Evolutionary conservation across 345 rosid genomes (phyloP).

Genomic region (Lagerstroemia speciosa): DNA sequence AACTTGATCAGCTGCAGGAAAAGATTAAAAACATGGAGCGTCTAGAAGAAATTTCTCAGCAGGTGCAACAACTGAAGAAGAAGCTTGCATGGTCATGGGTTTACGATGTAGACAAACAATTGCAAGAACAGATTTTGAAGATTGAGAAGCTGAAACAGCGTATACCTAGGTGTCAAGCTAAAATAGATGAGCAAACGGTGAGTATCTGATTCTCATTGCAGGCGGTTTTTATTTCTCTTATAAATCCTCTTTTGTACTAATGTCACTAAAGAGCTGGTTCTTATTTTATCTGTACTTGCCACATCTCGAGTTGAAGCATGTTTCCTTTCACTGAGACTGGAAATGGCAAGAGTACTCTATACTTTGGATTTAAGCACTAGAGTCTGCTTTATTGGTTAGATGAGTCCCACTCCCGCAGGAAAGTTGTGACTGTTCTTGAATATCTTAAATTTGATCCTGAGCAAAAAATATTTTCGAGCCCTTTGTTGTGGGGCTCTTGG

Average conservation of each 20-base stretch:
- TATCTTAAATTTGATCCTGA: not conserved
- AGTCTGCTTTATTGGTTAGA: not conserved
- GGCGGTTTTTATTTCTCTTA: not conserved
- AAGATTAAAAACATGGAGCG: constrained; percentile 87
- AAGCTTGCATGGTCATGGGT: constrained; percentile 98
- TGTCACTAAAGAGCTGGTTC: not conserved
- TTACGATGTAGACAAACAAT: constrained; percentile 65
- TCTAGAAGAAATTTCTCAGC: constrained; percentile 68
- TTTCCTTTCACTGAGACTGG: not conserved
- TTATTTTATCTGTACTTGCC: not conserved
- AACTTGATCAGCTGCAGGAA: constrained; percentile 53
- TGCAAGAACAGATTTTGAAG: constrained; percentile 41
- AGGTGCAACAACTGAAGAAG: constrained; percentile 61
- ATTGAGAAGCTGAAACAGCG: constrained; percentile 70
- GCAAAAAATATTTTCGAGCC: not conserved
- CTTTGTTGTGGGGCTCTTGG: not conserved
- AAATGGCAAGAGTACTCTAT: not conserved
- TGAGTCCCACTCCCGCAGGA: not conserved
- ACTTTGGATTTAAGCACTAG: not conserved
- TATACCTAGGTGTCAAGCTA: constrained; percentile 83
- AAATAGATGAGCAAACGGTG: constrained; percentile 65
- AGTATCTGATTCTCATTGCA: constrained; percentile 16
- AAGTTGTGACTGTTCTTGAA: not conserved
- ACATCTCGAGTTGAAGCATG: not conserved
- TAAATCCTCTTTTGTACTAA: not conserved